These are phyloP conservation scores for Anaeramoeba flamelloides DNA, from an alignment of 78 protist genomes.

Conservation along the genomic window DNA sequence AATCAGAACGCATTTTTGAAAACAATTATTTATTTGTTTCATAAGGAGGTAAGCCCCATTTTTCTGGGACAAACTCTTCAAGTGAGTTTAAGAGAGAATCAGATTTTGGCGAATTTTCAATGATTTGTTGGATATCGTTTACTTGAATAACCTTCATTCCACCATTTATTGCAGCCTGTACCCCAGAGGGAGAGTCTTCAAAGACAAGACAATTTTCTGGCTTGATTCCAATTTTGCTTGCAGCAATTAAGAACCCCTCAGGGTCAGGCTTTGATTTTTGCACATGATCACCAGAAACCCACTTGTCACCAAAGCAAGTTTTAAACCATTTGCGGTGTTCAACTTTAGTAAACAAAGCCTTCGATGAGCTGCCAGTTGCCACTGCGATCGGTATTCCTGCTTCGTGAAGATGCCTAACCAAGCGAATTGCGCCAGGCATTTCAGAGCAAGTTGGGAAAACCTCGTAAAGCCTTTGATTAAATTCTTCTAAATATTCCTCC, in stretches of 20 bases:
- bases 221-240: neutral
- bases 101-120: no score
- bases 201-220: neutral
- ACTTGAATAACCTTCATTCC: conserved; percentile 9
- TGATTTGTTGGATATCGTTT: no score
- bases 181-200: conserved; percentile 19
- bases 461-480: neutral
- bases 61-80: no score
- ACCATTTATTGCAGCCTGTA: conserved; percentile 3
- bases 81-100: no score
- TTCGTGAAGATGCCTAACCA: conserved; percentile 3
- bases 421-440: conserved; percentile 13
- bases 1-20: no score
- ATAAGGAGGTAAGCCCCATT: no score
- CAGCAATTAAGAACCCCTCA: conserved; percentile 6
- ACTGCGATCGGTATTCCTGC: conserved; percentile 6
- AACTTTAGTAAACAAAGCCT: neutral
- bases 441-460: neutral
- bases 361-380: neutral
- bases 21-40: no score
- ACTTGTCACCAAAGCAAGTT: neutral
- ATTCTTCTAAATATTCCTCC: neutral
- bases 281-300: neutral
- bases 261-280: conserved; percentile 11
- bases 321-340: neutral